Conservation (phyloP, 176 grass and related monocot genomes). For the Aegilops speltoides region DNA sequence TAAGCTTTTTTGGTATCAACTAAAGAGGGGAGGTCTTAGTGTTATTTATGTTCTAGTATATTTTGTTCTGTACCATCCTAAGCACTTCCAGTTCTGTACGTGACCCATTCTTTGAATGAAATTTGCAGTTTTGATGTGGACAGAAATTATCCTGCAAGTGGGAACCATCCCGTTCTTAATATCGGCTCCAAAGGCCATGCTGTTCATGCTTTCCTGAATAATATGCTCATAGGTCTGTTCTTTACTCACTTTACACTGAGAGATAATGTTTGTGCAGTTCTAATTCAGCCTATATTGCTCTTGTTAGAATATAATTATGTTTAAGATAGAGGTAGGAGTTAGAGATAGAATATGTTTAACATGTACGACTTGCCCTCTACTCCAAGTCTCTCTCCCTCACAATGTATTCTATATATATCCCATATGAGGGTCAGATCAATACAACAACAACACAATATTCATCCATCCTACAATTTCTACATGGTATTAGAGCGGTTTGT, state of each 20-base stretch:
- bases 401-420: too few relatives aligned
- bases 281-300: constrained; percentile 3
- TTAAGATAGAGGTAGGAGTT: too few relatives aligned
- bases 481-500: too few relatives aligned
- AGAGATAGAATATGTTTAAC: too few relatives aligned
- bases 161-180: constrained; percentile 48
- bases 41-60: constrained; percentile 16
- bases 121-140: constrained; percentile 65
- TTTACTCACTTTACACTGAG: neutral
- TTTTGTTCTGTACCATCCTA: constrained; percentile 6
- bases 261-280: constrained; percentile 15
- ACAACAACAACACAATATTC: too few relatives aligned
- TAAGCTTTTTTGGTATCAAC: neutral
- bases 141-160: constrained; percentile 39
- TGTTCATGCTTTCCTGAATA: constrained; percentile 82
- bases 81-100: constrained; percentile 18
- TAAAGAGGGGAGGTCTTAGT: neutral
- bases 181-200: constrained; percentile 86
- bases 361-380: too few relatives aligned
- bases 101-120: constrained; percentile 21
- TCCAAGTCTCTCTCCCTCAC: too few relatives aligned
- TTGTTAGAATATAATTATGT: too few relatives aligned
- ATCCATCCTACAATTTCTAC: too few relatives aligned
- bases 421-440: too few relatives aligned
- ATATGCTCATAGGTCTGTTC: constrained; percentile 68